Percentiles rank a stretch among this genome's conserved stretches.
These are phyloP conservation scores for Dalbergia oliveri DNA, from an alignment of 306 rosid genomes.

Conservation along the genomic window DNA sequence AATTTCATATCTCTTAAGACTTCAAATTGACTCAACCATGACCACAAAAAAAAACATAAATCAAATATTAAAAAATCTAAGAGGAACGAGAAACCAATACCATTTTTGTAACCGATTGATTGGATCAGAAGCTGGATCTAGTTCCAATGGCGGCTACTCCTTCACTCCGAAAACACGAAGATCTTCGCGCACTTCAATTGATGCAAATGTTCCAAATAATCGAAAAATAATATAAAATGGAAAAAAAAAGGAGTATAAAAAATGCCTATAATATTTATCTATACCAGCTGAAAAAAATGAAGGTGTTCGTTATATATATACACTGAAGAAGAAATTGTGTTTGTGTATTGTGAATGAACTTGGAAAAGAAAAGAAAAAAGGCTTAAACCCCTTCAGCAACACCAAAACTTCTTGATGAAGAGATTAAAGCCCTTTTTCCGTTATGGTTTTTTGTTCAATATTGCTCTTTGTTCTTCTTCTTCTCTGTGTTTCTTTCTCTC, in stretches of 20 bases:
- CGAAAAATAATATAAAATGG: not conserved
- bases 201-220: constrained; percentile 41
- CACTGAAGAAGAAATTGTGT: not conserved
- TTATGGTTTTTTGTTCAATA: not conserved
- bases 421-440: constrained; percentile 23
- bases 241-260: not conserved
- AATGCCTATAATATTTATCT: not conserved
- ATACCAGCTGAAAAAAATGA: constrained; percentile 27
- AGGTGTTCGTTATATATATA: not conserved
- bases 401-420: constrained; percentile 45
- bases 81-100: constrained; percentile 54
- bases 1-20: constrained; percentile 32
- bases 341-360: constrained; percentile 19
- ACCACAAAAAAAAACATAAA: not conserved
- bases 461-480: not conserved
- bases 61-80: not conserved
- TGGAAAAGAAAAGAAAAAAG: constrained; percentile 7
- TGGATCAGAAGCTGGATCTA: constrained; percentile 85
- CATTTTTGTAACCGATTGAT: constrained; percentile 64
- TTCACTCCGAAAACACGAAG: constrained; percentile 50
- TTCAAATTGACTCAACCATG: constrained; percentile 40
- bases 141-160: constrained; percentile 51
- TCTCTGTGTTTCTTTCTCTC: constrained; percentile 44
- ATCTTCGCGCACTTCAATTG: constrained; percentile 50
- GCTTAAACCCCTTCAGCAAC: constrained; percentile 41